These are phyloP conservation scores for Pyricularia pennisetigena DNA, from an alignment of 2,329 filamentous ascomycete genomes.

Conservation along the genomic window DNA sequence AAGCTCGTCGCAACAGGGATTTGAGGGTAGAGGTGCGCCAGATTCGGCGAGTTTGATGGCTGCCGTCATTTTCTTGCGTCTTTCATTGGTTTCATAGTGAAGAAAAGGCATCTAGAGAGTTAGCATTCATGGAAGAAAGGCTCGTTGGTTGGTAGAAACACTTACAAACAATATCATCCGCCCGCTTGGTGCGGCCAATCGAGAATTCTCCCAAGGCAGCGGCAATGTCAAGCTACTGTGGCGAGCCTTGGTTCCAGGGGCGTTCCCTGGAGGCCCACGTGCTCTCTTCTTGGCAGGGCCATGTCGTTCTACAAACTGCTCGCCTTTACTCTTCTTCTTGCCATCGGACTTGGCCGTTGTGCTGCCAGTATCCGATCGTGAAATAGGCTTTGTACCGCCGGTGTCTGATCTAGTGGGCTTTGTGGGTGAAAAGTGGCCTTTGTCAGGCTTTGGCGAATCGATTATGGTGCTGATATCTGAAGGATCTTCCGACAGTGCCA, in stretches of 20 bases:
- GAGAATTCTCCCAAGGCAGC: constrained; percentile 18
- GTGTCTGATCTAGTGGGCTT: background rate
- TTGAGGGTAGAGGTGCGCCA: constrained; percentile 20
- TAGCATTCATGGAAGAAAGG: constrained; percentile 13
- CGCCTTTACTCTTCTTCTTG: constrained; percentile 26
- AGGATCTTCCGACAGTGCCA: constrained; percentile 17
- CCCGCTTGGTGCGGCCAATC: constrained; percentile 17
- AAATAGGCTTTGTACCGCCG: background rate
- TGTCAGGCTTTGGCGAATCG: background rate
- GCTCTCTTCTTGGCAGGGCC: constrained; percentile 20
- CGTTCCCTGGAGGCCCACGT: constrained; percentile 24
- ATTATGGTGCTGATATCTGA: constrained; percentile 13
- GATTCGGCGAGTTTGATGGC: constrained; percentile 26
- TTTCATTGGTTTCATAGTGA: constrained; percentile 51
- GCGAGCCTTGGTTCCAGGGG: constrained; percentile 21
- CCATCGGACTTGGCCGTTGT: constrained; percentile 6
- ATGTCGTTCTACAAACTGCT: constrained; percentile 24
- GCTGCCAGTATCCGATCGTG: background rate
- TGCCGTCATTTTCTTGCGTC: constrained; percentile 44
- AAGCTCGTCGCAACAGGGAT: constrained; percentile 28
- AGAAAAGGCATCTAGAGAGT: constrained; percentile 51
- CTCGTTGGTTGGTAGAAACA: background rate
- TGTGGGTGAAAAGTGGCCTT: background rate
- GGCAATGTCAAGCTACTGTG: constrained; percentile 11
- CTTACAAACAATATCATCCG: constrained; percentile 25